These are phyloP conservation scores for Starmerella floris DNA, from an alignment of 805 yeast genomes.

Conservation along the genomic window DNA sequence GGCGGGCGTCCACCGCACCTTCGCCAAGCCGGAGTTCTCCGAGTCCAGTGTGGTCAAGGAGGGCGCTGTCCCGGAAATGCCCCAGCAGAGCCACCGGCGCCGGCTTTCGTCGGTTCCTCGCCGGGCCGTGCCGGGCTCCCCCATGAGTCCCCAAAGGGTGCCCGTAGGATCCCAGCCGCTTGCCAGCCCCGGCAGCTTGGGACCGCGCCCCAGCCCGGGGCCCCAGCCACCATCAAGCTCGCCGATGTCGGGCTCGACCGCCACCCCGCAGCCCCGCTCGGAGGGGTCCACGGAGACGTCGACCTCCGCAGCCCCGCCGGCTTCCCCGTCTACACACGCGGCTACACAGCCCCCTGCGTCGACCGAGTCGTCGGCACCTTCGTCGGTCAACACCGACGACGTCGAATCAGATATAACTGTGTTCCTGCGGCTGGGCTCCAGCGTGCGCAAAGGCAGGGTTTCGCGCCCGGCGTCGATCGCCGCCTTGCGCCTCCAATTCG, in stretches of 20 bases:
- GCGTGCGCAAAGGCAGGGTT: constrained; percentile 18
- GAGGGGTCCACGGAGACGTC: background rate
- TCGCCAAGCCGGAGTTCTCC: constrained; percentile 18
- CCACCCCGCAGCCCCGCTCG: background rate
- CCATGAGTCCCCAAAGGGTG: background rate
- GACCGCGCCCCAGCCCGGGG: background rate
- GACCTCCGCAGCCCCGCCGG: background rate
- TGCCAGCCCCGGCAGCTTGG: background rate
- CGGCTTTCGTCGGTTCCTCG: background rate
- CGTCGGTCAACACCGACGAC: background rate
- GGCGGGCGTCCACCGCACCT: constrained; percentile 13
- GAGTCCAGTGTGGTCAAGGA: constrained; percentile 14
- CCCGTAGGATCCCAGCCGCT: background rate
- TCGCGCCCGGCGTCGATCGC: constrained; percentile 19
- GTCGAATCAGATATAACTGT: constrained; percentile 14
- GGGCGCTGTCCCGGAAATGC: background rate
- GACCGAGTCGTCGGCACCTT: background rate
- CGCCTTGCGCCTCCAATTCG: constrained; percentile 47
- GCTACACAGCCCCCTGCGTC: background rate
- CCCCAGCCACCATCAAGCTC: background rate
- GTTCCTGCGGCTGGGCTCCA: constrained; percentile 27
- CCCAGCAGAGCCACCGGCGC: background rate
- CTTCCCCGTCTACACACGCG: background rate
- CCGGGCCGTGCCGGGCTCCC: background rate
- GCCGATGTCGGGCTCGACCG: background rate